Evolutionary conservation across 371 early-diverging fungal genomes (phyloP).

Genomic region (Rhizopus microsporus): DNA sequence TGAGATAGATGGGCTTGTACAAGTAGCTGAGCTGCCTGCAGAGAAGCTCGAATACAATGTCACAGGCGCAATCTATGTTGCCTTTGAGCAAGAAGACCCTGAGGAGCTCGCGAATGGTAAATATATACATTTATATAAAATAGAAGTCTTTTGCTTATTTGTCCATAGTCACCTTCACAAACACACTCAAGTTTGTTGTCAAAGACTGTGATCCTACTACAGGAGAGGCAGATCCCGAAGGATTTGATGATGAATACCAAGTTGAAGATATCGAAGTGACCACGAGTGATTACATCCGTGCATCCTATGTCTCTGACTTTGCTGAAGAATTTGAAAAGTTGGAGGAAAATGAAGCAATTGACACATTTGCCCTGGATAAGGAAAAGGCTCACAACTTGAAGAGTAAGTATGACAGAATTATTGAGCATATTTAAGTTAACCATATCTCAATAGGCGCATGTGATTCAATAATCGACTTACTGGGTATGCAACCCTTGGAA

Average conservation of each 20-base stretch:
- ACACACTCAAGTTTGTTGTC: constrained; percentile 86
- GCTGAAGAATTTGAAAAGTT: constrained; percentile 76
- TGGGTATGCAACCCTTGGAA: constrained; percentile 87
- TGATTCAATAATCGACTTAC: constrained; percentile 65
- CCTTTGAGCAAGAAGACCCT: constrained; percentile 64
- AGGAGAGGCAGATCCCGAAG: constrained; percentile 88
- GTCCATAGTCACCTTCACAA: constrained; percentile 72
- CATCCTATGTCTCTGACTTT: constrained; percentile 64
- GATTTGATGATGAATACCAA: constrained; percentile 94
- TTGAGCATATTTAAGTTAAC: not conserved
- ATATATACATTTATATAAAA: not conserved
- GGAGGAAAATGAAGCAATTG: constrained; percentile 73
- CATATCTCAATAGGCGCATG: constrained; percentile 56
- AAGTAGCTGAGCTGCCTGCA: constrained; percentile 67
- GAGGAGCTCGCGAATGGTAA: constrained; percentile 61
- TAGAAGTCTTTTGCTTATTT: not conserved
- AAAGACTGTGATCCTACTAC: constrained; percentile 95
- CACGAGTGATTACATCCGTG: constrained; percentile 87
- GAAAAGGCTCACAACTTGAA: constrained; percentile 72
- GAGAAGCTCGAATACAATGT: constrained; percentile 74
- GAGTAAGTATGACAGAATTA: constrained; percentile 34
- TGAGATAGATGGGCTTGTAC: constrained; percentile 62
- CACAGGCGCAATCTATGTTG: constrained; percentile 84
- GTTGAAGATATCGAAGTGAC: constrained; percentile 87
- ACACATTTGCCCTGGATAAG: constrained; percentile 80